Conservation (phyloP, 371 early-diverging fungal species). For the Apophysomyces trapeziformis region DNA sequence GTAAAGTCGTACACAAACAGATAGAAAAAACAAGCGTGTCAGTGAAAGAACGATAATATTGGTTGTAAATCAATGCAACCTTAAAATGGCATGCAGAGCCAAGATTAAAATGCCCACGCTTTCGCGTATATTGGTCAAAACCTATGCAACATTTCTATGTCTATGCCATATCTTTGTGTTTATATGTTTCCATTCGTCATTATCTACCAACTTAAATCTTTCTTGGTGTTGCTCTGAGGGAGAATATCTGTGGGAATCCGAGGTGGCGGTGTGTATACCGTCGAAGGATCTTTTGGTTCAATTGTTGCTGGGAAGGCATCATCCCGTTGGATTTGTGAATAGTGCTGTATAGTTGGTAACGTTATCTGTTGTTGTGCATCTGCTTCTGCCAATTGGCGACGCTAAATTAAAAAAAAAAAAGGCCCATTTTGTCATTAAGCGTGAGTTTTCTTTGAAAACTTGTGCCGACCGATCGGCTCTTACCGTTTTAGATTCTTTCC, state of each 20-base stretch:
- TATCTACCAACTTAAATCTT: slow-evolving; percentile 44
- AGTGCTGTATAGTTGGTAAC: slow-evolving; percentile 35
- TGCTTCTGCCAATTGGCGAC: slow-evolving; percentile 28
- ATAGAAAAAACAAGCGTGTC: too few relatives aligned
- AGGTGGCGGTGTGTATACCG: slow-evolving; percentile 50
- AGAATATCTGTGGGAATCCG: slow-evolving; percentile 42
- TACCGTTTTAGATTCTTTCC: slow-evolving; percentile 52
- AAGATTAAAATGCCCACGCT: too few relatives aligned
- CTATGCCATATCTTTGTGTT: neutral
- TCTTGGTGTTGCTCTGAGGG: slow-evolving; percentile 24
- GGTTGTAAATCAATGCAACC: too few relatives aligned
- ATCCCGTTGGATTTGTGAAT: slow-evolving; percentile 49
- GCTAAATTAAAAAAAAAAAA: slow-evolving; percentile 19
- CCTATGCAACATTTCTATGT: neutral
- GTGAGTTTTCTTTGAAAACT: neutral
- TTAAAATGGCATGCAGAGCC: too few relatives aligned
- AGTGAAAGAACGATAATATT: too few relatives aligned
- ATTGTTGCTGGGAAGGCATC: slow-evolving; percentile 31
- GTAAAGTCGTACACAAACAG: neutral
- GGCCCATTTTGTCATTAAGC: too few relatives aligned
- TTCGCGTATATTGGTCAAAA: neutral
- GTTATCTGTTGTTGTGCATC: slow-evolving; percentile 12
- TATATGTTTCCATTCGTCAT: neutral
- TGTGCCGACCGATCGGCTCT: slow-evolving; percentile 6
- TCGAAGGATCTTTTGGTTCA: slow-evolving; percentile 40